Evolutionary conservation across 164 flowering plant genomes (phyloP).

Genomic region (Dillenia suffruticosa): DNA sequence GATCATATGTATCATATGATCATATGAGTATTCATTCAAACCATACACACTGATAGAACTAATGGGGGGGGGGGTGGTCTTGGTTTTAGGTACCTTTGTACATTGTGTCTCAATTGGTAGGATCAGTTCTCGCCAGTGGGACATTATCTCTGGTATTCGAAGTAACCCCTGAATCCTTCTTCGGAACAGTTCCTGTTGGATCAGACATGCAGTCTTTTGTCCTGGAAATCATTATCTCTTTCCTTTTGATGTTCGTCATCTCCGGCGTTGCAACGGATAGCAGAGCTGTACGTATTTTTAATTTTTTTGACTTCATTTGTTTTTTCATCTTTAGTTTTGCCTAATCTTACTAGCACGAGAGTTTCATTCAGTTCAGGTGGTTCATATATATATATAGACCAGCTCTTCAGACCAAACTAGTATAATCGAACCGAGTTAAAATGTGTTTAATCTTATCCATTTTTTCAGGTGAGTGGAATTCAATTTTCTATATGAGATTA

Average conservation of each 20-base stretch:
- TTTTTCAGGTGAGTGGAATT: too few species aligned
- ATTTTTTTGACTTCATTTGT: background rate
- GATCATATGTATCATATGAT: too few species aligned
- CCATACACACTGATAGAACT: too few species aligned
- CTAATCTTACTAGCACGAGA: too few species aligned
- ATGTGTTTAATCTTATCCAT: too few species aligned
- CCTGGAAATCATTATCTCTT: conserved; percentile 42
- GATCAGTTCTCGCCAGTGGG: conserved; percentile 40
- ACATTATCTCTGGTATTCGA: conserved; percentile 23
- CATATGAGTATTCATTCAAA: too few species aligned
- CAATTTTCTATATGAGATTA: too few species aligned
- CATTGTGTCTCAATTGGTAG: conserved; percentile 30
- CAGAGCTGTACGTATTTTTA: conserved; percentile 26
- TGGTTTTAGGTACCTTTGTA: conserved; percentile 33
- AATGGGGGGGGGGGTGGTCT: background rate
- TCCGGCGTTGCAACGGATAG: conserved; percentile 43
- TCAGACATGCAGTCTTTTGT: conserved; percentile 33
- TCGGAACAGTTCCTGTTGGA: conserved; percentile 48
- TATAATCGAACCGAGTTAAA: too few species aligned
- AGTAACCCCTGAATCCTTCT: conserved; percentile 21
- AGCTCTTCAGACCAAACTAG: too few species aligned
- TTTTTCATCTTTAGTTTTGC: background rate
- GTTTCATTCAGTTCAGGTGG: too few species aligned
- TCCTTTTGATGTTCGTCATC: conserved; percentile 52
- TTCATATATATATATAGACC: too few species aligned